Evolutionary conservation across 2,329 filamentous ascomycete genomes (phyloP).

Genomic region (Alternaria sp.): DNA sequence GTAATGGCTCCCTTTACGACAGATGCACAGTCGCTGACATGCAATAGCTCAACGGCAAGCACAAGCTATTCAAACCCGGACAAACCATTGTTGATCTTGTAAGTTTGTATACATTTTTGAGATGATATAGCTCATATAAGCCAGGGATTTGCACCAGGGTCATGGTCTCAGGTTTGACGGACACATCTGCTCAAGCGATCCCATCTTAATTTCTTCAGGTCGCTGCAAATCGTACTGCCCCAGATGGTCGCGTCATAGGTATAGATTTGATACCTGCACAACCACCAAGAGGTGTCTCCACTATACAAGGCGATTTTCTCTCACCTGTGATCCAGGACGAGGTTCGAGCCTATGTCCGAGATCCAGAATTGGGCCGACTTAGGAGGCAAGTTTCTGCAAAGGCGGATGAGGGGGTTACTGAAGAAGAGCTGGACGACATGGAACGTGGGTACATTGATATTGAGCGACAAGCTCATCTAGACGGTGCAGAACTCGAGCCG

Average conservation of each 20-base stretch:
- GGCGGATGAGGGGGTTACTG: conserved; percentile 41
- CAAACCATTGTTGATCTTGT: conserved; percentile 92
- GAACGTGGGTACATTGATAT: conserved; percentile 71
- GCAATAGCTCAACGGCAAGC: conserved; percentile 78
- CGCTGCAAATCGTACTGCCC: conserved; percentile 78
- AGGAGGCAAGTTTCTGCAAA: conserved; percentile 42
- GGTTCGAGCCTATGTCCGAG: conserved; percentile 77
- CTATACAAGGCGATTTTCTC: conserved; percentile 94
- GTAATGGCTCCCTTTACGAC: conserved; percentile 54
- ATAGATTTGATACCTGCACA: conserved; percentile 94
- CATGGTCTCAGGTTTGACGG: conserved; percentile 64
- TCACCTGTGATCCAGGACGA: conserved; percentile 75
- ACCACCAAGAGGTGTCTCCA: conserved; percentile 89
- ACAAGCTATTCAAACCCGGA: conserved; percentile 78
- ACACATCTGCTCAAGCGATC: background rate
- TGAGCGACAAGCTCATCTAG: conserved; percentile 61
- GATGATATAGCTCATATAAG: conserved; percentile 22
- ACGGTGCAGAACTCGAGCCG: conserved; percentile 32
- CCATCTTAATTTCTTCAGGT: conserved; percentile 64
- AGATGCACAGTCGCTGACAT: conserved; percentile 22
- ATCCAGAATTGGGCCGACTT: conserved; percentile 66
- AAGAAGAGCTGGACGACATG: conserved; percentile 52
- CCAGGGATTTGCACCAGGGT: conserved; percentile 76
- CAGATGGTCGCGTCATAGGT: conserved; percentile 81
- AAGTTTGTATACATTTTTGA: conserved; percentile 24